Conservation (phyloP, 2,329 filamentous ascomycete species). For the Myriosclerotinia scirpicola region DNA sequence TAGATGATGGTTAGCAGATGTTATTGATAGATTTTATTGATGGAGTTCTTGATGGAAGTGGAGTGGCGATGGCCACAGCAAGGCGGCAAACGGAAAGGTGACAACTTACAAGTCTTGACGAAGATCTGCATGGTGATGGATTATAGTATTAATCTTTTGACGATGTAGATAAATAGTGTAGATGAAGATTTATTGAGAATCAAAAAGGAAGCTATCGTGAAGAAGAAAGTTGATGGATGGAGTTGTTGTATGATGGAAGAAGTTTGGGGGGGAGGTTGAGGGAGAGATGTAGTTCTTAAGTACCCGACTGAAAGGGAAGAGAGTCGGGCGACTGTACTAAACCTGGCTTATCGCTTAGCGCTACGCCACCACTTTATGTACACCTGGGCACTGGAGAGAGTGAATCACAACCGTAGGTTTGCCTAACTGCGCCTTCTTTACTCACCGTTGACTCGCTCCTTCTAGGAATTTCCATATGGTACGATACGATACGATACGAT, state of each 20-base stretch:
- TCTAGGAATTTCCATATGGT: slow-evolving; percentile 3
- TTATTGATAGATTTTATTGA: slow-evolving; percentile 43
- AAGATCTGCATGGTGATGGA: slow-evolving; percentile 82
- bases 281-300: slow-evolving; percentile 32
- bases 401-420: slow-evolving; percentile 4
- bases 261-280: slow-evolving; percentile 24
- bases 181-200: slow-evolving; percentile 21
- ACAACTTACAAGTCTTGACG: slow-evolving; percentile 84
- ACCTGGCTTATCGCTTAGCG: slow-evolving; percentile 23
- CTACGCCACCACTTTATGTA: slow-evolving; percentile 9
- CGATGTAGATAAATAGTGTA: slow-evolving; percentile 23
- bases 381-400: not conserved
- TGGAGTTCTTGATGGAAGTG: slow-evolving; percentile 45
- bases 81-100: slow-evolving; percentile 29
- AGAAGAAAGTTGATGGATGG: slow-evolving; percentile 17
- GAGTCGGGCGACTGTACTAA: not conserved
- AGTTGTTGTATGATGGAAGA: slow-evolving; percentile 18
- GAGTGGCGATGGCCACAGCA: slow-evolving; percentile 48
- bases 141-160: slow-evolving; percentile 23
- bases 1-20: slow-evolving; percentile 66
- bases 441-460: slow-evolving; percentile 6
- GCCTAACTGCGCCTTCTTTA: slow-evolving; percentile 16
- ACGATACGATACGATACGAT: not conserved
- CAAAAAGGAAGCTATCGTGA: slow-evolving; percentile 7
- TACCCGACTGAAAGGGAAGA: slow-evolving; percentile 10